Percentiles rank a stretch among this genome's conserved stretches.
Evolutionary conservation across 768 basidiomycete genomes (phyloP).

Genomic region (Leccinum imitatum): DNA sequence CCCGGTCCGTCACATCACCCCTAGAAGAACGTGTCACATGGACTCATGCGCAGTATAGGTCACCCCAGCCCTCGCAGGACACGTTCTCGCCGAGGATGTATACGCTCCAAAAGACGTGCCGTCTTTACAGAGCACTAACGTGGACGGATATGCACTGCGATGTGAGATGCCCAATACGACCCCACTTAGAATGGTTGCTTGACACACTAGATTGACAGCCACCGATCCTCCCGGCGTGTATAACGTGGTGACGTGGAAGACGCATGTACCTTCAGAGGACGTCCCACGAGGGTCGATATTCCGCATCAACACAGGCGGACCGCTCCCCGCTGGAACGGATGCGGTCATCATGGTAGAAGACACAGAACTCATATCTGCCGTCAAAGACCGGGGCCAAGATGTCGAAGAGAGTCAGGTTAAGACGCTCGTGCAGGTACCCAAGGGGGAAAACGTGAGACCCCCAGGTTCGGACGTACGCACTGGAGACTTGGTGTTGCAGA

Average conservation of each 20-base stretch:
- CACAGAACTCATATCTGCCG: constrained; percentile 66
- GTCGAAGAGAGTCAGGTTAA: constrained; percentile 73
- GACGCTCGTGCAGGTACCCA: constrained; percentile 58
- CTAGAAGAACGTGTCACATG: not conserved
- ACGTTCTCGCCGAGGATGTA: constrained; percentile 76
- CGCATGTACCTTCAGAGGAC: constrained; percentile 28
- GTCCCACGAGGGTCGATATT: constrained; percentile 47
- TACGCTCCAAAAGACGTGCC: constrained; percentile 66
- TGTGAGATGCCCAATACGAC: constrained; percentile 41
- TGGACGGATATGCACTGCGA: constrained; percentile 84
- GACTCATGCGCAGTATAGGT: constrained; percentile 45
- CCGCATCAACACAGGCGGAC: constrained; percentile 85
- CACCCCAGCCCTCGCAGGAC: constrained; percentile 54
- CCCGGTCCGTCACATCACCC: constrained; percentile 38
- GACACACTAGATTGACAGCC: constrained; percentile 39
- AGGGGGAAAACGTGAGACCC: constrained; percentile 69
- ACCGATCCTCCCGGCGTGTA: constrained; percentile 64
- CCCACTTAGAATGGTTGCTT: not conserved
- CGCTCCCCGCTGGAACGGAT: constrained; percentile 72
- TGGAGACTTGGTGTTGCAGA: constrained; percentile 66
- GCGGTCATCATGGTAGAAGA: constrained; percentile 94
- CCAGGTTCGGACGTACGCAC: constrained; percentile 72
- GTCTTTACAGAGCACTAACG: constrained; percentile 66
- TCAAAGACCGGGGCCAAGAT: constrained; percentile 36
- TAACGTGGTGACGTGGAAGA: constrained; percentile 60